Percentiles rank a stretch among this genome's conserved stretches.
Evolutionary conservation across 2,329 filamentous ascomycete genomes (phyloP).

Genomic region (Zasmidium cellare): DNA sequence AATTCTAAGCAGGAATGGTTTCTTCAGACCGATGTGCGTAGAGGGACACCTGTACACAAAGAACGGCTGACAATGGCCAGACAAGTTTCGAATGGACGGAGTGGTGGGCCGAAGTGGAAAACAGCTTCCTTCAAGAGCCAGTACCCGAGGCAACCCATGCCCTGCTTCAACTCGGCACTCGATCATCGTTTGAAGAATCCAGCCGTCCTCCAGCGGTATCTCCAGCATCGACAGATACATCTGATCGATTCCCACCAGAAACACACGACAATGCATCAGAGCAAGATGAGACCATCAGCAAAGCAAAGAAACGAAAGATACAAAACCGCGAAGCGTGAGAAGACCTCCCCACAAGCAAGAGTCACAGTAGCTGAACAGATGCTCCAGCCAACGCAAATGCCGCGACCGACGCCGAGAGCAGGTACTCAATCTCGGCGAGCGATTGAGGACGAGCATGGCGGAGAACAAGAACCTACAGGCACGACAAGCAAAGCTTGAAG

Average conservation of each 20-base stretch:
- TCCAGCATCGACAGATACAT: neutral
- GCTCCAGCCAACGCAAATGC: slow-evolving; percentile 2
- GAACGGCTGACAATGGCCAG: neutral
- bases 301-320: neutral
- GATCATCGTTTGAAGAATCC: neutral
- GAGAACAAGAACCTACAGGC: neutral
- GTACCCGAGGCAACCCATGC: neutral
- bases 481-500: neutral
- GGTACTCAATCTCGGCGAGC: neutral
- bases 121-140: neutral
- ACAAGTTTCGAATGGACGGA: neutral
- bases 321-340: slow-evolving; percentile 7
- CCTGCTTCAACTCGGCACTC: neutral
- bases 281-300: neutral
- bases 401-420: slow-evolving; percentile 2
- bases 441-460: neutral
- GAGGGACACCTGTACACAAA: neutral
- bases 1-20: neutral
- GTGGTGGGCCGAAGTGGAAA: neutral
- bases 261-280: neutral
- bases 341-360: too few species aligned
- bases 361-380: neutral
- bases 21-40: neutral
- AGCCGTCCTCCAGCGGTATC: neutral
- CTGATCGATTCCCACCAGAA: neutral